A percentile compares a stretch with the other conserved stretches of the same genome.
These are phyloP conservation scores for Fragosphaeria purpurea DNA, from an alignment of 2,329 filamentous ascomycete genomes.

Conservation along the genomic window DNA sequence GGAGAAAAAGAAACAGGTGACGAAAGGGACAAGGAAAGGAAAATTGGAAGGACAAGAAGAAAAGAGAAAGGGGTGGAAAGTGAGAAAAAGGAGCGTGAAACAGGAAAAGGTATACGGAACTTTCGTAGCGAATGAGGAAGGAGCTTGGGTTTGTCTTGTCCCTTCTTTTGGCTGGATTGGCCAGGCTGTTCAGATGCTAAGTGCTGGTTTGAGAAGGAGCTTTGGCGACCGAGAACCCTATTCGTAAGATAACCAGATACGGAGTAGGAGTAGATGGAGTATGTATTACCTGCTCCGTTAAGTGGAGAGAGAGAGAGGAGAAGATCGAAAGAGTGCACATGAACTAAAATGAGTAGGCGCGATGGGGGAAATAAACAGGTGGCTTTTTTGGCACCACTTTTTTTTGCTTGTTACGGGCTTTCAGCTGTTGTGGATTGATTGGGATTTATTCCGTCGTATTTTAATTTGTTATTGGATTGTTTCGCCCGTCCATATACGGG, in stretches of 20 bases:
- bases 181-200: constrained; percentile 2
- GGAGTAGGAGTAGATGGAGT: too few species aligned
- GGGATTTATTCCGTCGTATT: neutral
- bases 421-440: neutral
- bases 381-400: constrained; percentile 10
- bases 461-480: neutral
- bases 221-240: neutral
- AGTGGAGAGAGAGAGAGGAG: neutral
- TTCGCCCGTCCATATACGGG: too few species aligned
- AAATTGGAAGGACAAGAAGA: neutral
- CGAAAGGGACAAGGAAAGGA: neutral
- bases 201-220: neutral
- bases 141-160: constrained; percentile 1
- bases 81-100: constrained; percentile 1
- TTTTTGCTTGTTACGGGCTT: constrained; percentile 3
- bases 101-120: constrained; percentile 1
- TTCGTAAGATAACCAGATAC: too few species aligned
- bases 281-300: too few species aligned
- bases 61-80: neutral
- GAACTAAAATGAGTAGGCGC: constrained; percentile 2
- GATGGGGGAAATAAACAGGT: constrained; percentile 16
- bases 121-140: constrained; percentile 5
- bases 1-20: neutral
- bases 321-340: neutral
- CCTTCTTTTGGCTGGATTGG: constrained; percentile 1